Evolutionary conservation across 148 eudicot species (phyloP).

Genomic region (Polygonum maritimum): DNA sequence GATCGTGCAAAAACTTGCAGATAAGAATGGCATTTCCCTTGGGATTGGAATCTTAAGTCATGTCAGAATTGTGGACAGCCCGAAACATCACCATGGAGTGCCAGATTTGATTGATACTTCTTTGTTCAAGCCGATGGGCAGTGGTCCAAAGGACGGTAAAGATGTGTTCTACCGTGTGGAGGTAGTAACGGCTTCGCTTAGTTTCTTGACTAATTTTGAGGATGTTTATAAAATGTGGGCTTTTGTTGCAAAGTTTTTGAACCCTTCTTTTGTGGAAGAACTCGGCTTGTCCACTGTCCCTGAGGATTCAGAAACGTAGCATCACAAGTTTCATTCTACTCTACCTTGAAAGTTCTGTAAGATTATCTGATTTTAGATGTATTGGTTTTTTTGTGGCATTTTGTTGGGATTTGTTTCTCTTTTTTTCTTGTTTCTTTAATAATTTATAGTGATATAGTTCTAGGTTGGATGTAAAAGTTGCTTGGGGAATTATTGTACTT

Average conservation of each 20-base stretch:
- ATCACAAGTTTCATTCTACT: not conserved
- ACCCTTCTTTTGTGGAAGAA: slow-evolving; percentile 86
- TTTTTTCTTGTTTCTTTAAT: not conserved
- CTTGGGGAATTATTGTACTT: not conserved
- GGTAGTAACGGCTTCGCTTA: slow-evolving; percentile 37
- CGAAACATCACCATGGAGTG: slow-evolving; percentile 6
- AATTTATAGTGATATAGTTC: not conserved
- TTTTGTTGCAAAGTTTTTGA: slow-evolving; percentile 62
- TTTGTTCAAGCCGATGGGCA: slow-evolving; percentile 13
- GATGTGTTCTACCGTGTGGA: slow-evolving; percentile 11
- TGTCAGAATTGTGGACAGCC: slow-evolving; percentile 39
- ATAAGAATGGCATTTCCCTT: slow-evolving; percentile 52
- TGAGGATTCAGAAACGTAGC: slow-evolving; percentile 18
- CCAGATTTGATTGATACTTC: slow-evolving; percentile 1
- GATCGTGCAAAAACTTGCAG: slow-evolving; percentile 68
- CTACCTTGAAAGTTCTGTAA: not conserved
- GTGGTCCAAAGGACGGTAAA: slow-evolving; percentile 12
- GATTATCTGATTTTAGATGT: not conserved
- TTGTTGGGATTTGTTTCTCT: not conserved
- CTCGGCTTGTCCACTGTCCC: slow-evolving; percentile 22
- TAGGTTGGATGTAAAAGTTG: slow-evolving; percentile 4
- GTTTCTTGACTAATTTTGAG: slow-evolving; percentile 65
- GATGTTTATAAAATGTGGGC: slow-evolving; percentile 70
- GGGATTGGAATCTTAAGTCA: slow-evolving; percentile 37
- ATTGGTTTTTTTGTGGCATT: slow-evolving; percentile 2